Conservation (phyloP, 1,284 basidiomycete genomes). For the Ceratobasidium sp. region DNA sequence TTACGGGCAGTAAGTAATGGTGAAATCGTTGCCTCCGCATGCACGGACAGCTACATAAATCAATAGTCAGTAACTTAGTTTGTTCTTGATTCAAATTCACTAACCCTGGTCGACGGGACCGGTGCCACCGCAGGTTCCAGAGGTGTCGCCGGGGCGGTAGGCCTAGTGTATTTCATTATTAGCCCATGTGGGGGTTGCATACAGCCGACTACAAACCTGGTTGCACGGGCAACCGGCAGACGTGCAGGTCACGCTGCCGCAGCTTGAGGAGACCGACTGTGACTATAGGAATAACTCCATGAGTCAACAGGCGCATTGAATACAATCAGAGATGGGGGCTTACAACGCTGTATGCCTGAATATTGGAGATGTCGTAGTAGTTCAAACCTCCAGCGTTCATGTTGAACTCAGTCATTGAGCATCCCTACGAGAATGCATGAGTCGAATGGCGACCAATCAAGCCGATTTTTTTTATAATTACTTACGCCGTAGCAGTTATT, state of each 20-base stretch:
- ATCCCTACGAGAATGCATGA: conserved; percentile 15
- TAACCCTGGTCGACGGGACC: conserved; percentile 11
- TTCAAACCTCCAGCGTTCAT: conserved; percentile 41
- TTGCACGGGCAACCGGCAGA: conserved; percentile 42
- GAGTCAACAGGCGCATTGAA: neutral
- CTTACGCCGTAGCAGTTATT: conserved; percentile 44
- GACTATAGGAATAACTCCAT: neutral
- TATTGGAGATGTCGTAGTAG: conserved; percentile 46
- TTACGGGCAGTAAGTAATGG: conserved; percentile 46
- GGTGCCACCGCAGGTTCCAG: conserved; percentile 23
- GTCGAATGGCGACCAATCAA: too few relatives aligned
- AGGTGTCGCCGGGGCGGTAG: conserved; percentile 29
- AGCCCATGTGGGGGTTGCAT: too few relatives aligned
- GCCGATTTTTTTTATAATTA: neutral
- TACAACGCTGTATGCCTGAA: conserved; percentile 43
- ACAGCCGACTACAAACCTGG: conserved; percentile 7
- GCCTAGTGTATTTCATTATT: neutral
- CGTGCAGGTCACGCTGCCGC: conserved; percentile 43
- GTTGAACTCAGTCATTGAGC: conserved; percentile 37
- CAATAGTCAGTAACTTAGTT: too few relatives aligned
- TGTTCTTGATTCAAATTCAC: too few relatives aligned
- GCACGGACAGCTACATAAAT: conserved; percentile 35
- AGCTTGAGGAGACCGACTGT: neutral
- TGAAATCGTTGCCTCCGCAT: conserved; percentile 36
- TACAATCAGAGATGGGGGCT: neutral